phyloP scores from a whole-genome alignment of 495 filamentous ascomycete species.

The Poronia punctata region DNA sequence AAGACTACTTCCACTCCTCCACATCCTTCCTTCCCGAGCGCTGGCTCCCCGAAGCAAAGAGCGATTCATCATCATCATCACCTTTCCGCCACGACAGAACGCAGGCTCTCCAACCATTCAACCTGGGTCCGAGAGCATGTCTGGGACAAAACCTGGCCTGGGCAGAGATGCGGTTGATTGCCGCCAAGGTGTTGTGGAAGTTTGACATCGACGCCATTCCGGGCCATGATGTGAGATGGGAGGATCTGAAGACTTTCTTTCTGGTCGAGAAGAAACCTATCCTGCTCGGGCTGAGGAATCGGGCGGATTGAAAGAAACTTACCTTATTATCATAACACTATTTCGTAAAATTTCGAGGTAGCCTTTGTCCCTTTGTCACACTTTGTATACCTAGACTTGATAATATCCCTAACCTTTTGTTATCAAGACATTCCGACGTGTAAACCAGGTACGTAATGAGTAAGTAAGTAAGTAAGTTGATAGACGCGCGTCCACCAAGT shows the following conservation, averaged over 20 bases:
- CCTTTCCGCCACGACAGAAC: constrained; percentile 21
- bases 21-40: constrained; percentile 33
- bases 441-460: no score
- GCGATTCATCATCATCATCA: constrained; percentile 13
- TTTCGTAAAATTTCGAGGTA: no score
- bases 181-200: constrained; percentile 45
- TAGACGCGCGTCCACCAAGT: no score
- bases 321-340: no score
- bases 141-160: constrained; percentile 42
- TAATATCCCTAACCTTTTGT: no score
- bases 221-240: constrained; percentile 28
- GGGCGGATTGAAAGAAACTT: no score
- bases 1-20: constrained; percentile 9
- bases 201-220: constrained; percentile 43
- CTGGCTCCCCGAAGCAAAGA: constrained; percentile 32
- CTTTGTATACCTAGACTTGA: no score
- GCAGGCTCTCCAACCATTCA: constrained; percentile 31
- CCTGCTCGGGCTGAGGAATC: no score
- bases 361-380: no score
- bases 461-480: no score
- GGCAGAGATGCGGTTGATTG: constrained; percentile 45
- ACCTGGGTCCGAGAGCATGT: constrained; percentile 30
- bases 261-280: constrained; percentile 23
- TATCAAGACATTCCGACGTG: no score
- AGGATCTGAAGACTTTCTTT: constrained; percentile 33